Evolutionary conservation across 257 asterid species (phyloP).

Genomic region (Lavandula angustifolia): DNA sequence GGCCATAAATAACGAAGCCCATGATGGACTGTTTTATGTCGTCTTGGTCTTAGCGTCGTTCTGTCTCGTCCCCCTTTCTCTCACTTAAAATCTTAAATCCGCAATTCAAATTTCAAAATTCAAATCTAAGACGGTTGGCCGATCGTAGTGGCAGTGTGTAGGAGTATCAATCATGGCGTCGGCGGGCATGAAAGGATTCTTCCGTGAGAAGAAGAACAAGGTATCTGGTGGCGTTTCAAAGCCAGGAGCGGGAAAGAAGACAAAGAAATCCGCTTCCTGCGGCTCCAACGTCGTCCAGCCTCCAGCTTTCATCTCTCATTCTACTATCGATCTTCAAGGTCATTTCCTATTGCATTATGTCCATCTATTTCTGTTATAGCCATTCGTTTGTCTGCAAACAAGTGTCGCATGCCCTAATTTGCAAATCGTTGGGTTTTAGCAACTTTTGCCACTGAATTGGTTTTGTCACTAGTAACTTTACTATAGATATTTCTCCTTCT

Average conservation of each 20-base stretch:
- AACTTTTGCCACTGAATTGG: no score
- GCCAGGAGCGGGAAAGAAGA: slow-evolving; percentile 38
- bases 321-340: slow-evolving; percentile 72
- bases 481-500: no score
- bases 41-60: not conserved
- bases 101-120: slow-evolving; percentile 8
- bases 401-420: slow-evolving; percentile 1
- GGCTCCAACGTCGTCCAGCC: slow-evolving; percentile 63
- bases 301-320: slow-evolving; percentile 61
- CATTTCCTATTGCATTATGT: not conserved
- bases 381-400: not conserved
- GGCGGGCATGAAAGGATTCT: slow-evolving; percentile 70
- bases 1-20: slow-evolving; percentile 4
- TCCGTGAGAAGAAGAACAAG: slow-evolving; percentile 55
- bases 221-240: slow-evolving; percentile 44
- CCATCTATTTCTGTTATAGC: not conserved
- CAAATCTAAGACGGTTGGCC: no score
- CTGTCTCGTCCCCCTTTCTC: not conserved
- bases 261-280: slow-evolving; percentile 50
- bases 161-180: slow-evolving; percentile 34
- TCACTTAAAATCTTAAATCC: not conserved
- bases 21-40: not conserved
- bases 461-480: no score
- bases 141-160: not conserved
- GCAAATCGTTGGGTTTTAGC: not conserved